phyloP scores from a whole-genome alignment of 331 rosid genomes.

The Malus hybrid region DNA sequence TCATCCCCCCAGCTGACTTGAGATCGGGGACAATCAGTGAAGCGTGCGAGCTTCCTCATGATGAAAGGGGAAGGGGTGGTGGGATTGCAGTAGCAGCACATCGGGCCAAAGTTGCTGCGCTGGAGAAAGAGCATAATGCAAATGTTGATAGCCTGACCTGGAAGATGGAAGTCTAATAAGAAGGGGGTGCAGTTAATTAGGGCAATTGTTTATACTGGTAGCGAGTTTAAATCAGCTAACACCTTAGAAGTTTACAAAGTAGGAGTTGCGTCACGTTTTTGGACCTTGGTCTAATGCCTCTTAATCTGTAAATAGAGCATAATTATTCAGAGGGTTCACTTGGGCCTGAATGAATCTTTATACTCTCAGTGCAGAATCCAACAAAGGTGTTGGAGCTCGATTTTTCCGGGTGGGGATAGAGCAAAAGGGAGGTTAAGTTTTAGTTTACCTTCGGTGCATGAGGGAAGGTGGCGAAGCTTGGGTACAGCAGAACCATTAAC shows the following conservation, averaged over 20 bases:
- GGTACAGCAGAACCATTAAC: slow-evolving; percentile 37
- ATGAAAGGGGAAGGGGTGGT: slow-evolving; percentile 58
- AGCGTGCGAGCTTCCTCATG: slow-evolving; percentile 74
- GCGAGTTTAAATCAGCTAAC: slow-evolving; percentile 61
- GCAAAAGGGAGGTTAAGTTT: slow-evolving; percentile 74
- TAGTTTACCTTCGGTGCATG: slow-evolving; percentile 57
- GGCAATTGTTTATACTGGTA: slow-evolving; percentile 81
- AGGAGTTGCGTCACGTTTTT: slow-evolving; percentile 50
- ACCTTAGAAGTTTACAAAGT: slow-evolving; percentile 41
- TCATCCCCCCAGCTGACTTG: slow-evolving; percentile 96
- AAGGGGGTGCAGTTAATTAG: slow-evolving; percentile 28
- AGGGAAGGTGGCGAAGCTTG: slow-evolving; percentile 50
- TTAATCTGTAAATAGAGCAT: slow-evolving; percentile 93
- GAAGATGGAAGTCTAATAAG: slow-evolving; percentile 69
- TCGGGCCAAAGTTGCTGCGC: slow-evolving; percentile 74
- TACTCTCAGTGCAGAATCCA: slow-evolving; percentile 80
- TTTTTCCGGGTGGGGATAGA: slow-evolving; percentile 74
- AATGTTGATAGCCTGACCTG: slow-evolving; percentile 50
- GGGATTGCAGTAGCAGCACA: slow-evolving; percentile 38
- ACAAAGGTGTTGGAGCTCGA: slow-evolving; percentile 85
- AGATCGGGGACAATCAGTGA: slow-evolving; percentile 64
- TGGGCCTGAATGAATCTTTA: slow-evolving; percentile 65
- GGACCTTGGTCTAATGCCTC: slow-evolving; percentile 57
- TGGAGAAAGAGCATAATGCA: slow-evolving; percentile 63
- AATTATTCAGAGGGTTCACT: slow-evolving; percentile 62